phyloP scores from a whole-genome alignment of 1,284 basidiomycete genomes.

The Microstroma glucosiphilum region DNA sequence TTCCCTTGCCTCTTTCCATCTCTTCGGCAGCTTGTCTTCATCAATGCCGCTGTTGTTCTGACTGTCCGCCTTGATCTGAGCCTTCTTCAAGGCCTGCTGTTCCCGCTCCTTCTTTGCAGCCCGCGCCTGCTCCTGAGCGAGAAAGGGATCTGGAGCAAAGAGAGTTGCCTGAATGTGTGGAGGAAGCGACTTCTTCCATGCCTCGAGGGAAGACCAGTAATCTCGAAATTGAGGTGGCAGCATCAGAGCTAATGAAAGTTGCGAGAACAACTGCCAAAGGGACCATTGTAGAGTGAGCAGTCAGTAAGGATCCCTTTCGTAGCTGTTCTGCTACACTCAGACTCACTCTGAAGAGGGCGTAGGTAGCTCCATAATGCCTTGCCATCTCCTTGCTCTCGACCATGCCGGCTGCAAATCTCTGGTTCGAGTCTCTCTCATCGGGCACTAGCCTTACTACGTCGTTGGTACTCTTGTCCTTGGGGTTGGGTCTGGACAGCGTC shows the following conservation, averaged over 20 bases:
- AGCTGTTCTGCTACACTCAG: neutral
- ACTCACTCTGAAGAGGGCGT: conserved; percentile 43
- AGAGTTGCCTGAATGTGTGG: conserved; percentile 37
- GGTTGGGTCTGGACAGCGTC: conserved; percentile 23
- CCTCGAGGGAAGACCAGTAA: conserved; percentile 46
- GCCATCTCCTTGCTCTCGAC: conserved; percentile 25
- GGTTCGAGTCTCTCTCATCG: conserved; percentile 1
- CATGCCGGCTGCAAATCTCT: conserved; percentile 10
- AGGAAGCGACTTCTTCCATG: conserved; percentile 37
- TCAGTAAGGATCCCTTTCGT: neutral
- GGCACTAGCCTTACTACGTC: neutral
- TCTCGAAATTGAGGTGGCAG: conserved; percentile 47
- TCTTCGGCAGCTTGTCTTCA: conserved; percentile 50
- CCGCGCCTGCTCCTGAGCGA: conserved; percentile 32
- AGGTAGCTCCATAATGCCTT: conserved; percentile 49
- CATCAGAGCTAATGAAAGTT: conserved; percentile 37
- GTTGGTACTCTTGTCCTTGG: conserved; percentile 3
- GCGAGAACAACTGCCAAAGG: conserved; percentile 29
- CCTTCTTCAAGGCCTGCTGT: conserved; percentile 17
- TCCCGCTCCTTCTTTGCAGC: conserved; percentile 29
- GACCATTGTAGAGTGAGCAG: neutral
- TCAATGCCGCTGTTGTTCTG: conserved; percentile 22
- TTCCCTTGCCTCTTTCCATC: conserved; percentile 68
- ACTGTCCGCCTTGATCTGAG: conserved; percentile 11
- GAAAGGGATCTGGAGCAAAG: conserved; percentile 48